Evolutionary conservation across 2,329 filamentous ascomycete genomes (phyloP).

Genomic region (Cercospora janseana): DNA sequence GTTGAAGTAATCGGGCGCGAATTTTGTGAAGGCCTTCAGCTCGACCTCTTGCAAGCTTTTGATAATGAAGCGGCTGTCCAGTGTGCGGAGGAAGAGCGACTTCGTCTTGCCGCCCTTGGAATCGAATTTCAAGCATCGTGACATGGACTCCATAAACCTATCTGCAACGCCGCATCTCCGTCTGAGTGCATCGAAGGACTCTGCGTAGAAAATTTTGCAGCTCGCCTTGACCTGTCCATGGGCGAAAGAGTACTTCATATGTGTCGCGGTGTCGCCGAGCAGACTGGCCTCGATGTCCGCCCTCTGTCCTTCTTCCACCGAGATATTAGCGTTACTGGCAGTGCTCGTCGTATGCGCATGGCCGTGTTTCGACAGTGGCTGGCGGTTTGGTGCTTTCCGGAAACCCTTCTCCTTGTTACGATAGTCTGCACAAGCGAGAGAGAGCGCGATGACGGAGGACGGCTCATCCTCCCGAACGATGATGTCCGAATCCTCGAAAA

Average conservation of each 20-base stretch:
- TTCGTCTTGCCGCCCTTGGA: conserved; percentile 97
- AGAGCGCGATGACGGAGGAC: conserved; percentile 91
- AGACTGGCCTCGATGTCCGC: conserved; percentile 78
- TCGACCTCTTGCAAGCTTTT: conserved; percentile 90
- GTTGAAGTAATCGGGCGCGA: conserved; percentile 93
- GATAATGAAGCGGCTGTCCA: conserved; percentile 89
- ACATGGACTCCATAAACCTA: conserved; percentile 91
- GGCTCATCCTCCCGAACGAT: conserved; percentile 97
- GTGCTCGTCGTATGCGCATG: conserved; percentile 31
- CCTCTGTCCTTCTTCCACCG: conserved; percentile 56
- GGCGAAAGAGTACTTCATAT: conserved; percentile 93
- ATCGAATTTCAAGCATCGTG: conserved; percentile 95
- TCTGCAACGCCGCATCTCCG: conserved; percentile 91
- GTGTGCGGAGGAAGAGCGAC: conserved; percentile 92
- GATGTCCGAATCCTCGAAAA: conserved; percentile 94
- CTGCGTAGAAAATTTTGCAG: conserved; percentile 98
- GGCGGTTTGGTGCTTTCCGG: conserved; percentile 41
- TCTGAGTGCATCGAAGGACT: conserved; percentile 93
- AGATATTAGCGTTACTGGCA: conserved; percentile 27
- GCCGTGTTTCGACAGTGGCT: conserved; percentile 27
- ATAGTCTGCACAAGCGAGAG: conserved; percentile 85
- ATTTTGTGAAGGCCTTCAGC: conserved; percentile 88
- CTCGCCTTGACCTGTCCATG: conserved; percentile 93
- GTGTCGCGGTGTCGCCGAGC: conserved; percentile 79
- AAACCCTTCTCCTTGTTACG: conserved; percentile 72